Evolutionary conservation across 441 rosid species (phyloP), one percentile per base, ranked within the genome.

Genomic region (Erodium chrysanthum): DNA sequence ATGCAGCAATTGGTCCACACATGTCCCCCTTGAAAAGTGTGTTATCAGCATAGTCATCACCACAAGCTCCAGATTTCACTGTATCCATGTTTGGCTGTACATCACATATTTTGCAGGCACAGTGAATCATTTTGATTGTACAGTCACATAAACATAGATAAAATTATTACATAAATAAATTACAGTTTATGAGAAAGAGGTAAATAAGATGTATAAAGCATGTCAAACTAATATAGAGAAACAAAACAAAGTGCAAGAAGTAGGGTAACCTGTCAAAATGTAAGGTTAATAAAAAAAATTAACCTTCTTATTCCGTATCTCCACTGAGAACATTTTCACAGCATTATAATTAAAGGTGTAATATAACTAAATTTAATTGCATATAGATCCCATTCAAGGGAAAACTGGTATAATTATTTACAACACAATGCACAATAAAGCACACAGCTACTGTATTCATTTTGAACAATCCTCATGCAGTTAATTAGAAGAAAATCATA

Each of bases 1-100:
- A 77, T 80, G 87, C 87, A 69, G 98, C 90, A 79, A 95, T 85
- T 17, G 99, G 99, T 68, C 97, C 97, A 73, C 98, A 95, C 44
- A 88, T 73, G 81, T 85, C 87, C 70, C 88, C 96, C 66, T 84
- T 83, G 77, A 86, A 88, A 71, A 70, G 64, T 58, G 86, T 82
- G 75, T 40, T 77, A 70, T 73, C 91, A 66, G 74, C 84, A 72
- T 54, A 50, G 66, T 80, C 72, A 29, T 78, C 62, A 8, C 69
- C 27, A 48, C 72, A 75, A 74, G 35, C 77, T 71, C 75, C 81
- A 70, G 77, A 73, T 25, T 73, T 69, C 59, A 79, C 80, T 18
- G 65, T 77, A 71, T 77, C 81, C 64, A 9, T 46, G 58, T 69
- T 75, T 64, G 84, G 82, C 95, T 90, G 82, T 75, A 68, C 67